Evolutionary conservation across 2,329 filamentous ascomycete species (phyloP), one percentile per base, ranked within the genome.

Genomic region (Diaporthe citriasiana): DNA sequence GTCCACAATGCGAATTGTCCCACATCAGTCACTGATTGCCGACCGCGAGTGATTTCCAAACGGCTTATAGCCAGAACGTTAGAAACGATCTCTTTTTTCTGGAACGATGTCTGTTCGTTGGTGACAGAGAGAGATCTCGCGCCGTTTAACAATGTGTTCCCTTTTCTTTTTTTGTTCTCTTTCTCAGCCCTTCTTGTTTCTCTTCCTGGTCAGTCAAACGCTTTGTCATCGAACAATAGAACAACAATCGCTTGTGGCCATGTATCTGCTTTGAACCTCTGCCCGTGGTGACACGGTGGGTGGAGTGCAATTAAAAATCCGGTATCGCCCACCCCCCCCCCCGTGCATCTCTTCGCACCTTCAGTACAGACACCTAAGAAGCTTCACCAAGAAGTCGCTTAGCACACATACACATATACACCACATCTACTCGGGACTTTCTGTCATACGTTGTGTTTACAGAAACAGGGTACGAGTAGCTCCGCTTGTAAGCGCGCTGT

Each of bases 171-270:
- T 7, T 17, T 22, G 6, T 33, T 25, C 30, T 19, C 45, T 47
- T n/a, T 50, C n/a, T 51, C n/a, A 13, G 25, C 15, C 27, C 6
- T 17, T 25, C 15, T 35, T n/a, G 7, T 17, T 9, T 5, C 10
- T 22, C 50, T 33, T 30, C 15, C n/a, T 1, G n/a, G n/a, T 19
- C n/a, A 15, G 6, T 22, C 35, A 45, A 15, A 17, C 50, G 27
- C 69, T 71, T 71, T 71, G 70, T 63, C 15, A 25, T 22, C 27
- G n/a, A 38, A 51, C 33, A 53, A 51, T 9, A 27, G 63, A 17
- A 53, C 17, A 50, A 63, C 10, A 33, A 55, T 25, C 15, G 15
- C 57, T 53, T 53, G 12, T 45, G 47, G 15, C 5, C 50, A 53
- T 27, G 12, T 47, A n/a, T 8, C 3, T 33, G 30, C 33, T 13